Evolutionary conservation across 108 stramenopile species (phyloP), one percentile per base, ranked within the genome.

Genomic region (Bacterosira constricta): DNA sequence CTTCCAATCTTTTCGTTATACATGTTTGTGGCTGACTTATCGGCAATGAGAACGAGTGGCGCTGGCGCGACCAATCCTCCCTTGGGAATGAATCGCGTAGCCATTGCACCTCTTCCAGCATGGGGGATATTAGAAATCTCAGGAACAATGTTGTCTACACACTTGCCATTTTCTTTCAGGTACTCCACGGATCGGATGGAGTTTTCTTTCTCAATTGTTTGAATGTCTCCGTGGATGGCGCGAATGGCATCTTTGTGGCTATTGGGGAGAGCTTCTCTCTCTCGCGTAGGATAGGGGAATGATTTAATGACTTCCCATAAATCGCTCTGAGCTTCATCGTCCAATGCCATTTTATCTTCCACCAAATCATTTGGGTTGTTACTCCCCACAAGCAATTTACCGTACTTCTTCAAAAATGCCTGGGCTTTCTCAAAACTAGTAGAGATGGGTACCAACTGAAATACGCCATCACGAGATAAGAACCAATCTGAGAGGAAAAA

Each of bases 41-140:
- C 80, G 1, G 81, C 71, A 53, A 93, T 72, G 37, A 88, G 89
- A 47, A 93, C 72, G 25, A 93, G 27, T 0, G 92, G 92, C 15
- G 78, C 80, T 5, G 89, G 89, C 9, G 83, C 68, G n/a, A 93
- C 86, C 29, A 90, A 37, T 18, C 69, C 59, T 0, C 85, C 89
- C 64, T 83, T 71, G 12, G 75, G 61, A 41, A 93, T 85, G 34
- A 81, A 80, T 25, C 88, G 69, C 15, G 72, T 85, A 5, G 89
- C 89, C 85, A 93, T 89, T 9, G 89, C 92, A 7, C 92, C 92
- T 18, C 85, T 69, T 9, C 92, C 92, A 10, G 89, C 92, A 62
- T 86, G 73, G 8, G 86, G 85, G n/a, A 93, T 84, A 9, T 67
- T 84, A 27, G 85, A 86, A 9, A 52, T 47, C 0, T 77, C 79